These are phyloP conservation scores for Thyridium curvatum DNA, from an alignment of 2,329 filamentous ascomycete genomes.

Conservation along the genomic window DNA sequence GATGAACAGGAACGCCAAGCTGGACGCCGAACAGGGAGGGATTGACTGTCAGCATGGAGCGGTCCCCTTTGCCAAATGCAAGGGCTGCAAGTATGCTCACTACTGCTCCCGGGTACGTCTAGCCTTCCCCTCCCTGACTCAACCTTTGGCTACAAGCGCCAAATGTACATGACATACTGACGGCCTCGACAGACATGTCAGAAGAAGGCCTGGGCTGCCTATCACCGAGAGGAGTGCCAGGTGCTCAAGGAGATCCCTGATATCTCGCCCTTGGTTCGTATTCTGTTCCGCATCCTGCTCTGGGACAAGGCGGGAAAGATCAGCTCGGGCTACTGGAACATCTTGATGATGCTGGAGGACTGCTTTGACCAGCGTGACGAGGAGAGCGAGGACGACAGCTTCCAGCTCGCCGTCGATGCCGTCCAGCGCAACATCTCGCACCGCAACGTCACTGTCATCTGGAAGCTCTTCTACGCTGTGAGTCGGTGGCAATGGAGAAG, in stretches of 20 bases:
- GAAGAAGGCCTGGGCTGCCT: conserved; percentile 17
- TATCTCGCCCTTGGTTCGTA: conserved; percentile 10
- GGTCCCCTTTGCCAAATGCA: conserved; percentile 8
- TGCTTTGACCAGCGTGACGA: conserved; percentile 14
- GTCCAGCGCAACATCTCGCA: neutral
- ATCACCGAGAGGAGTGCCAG: conserved; percentile 22
- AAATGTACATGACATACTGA: neutral
- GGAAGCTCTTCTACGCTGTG: conserved; percentile 3
- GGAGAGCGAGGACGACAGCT: neutral
- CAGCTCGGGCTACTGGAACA: conserved; percentile 5
- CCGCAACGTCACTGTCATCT: conserved; percentile 1
- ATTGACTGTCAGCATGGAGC: conserved; percentile 1
- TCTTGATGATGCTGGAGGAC: conserved; percentile 13
- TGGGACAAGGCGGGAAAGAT: conserved; percentile 14
- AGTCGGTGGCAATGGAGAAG: too few relatives aligned
- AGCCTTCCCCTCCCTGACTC: too few relatives aligned
- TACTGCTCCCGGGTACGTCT: conserved; percentile 20
- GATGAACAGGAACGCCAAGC: conserved; percentile 5
- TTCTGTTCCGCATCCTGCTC: conserved; percentile 17
- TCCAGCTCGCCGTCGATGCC: neutral
- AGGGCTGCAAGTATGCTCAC: conserved; percentile 14
- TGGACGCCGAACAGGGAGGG: conserved; percentile 5
- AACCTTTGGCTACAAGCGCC: neutral
- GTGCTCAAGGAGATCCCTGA: conserved; percentile 10
- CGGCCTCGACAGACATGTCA: conserved; percentile 17